These are phyloP conservation scores for Diaporthe citrichinensis DNA, from an alignment of 2,329 filamentous ascomycete genomes.

Conservation along the genomic window DNA sequence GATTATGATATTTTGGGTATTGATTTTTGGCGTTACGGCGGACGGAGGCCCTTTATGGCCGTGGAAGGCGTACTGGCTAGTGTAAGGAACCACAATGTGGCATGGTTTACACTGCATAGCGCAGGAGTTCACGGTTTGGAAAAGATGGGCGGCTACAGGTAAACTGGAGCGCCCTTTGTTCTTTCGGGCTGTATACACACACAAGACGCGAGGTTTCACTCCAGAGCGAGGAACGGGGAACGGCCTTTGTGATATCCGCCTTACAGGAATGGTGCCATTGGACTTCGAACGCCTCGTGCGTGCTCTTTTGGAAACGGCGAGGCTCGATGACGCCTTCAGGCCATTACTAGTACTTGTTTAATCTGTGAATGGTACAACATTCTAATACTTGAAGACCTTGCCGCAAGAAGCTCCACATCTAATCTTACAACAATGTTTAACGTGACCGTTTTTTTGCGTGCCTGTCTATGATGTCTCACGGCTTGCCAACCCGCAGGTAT, in stretches of 20 bases:
- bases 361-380: conserved; percentile 11
- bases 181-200: conserved; percentile 22
- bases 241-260: conserved; percentile 27
- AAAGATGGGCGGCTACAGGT: background rate
- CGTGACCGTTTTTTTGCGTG: background rate
- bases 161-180: conserved; percentile 4
- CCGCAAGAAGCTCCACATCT: conserved; percentile 4
- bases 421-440: background rate
- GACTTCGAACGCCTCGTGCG: conserved; percentile 2
- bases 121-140: conserved; percentile 35
- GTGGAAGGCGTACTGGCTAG: background rate
- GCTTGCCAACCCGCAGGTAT: background rate
- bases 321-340: background rate
- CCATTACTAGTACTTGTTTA: conserved; percentile 19
- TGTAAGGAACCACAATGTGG: background rate
- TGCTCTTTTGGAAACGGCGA: background rate
- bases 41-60: background rate
- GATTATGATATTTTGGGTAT: background rate
- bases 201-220: conserved; percentile 4
- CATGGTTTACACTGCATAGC: conserved; percentile 30
- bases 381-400: conserved; percentile 4
- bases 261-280: conserved; percentile 22
- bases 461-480: background rate
- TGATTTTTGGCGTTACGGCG: background rate
- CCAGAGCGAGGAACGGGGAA: background rate